Conservation (phyloP, 345 rosid genomes). For the Balakata baccata region DNA sequence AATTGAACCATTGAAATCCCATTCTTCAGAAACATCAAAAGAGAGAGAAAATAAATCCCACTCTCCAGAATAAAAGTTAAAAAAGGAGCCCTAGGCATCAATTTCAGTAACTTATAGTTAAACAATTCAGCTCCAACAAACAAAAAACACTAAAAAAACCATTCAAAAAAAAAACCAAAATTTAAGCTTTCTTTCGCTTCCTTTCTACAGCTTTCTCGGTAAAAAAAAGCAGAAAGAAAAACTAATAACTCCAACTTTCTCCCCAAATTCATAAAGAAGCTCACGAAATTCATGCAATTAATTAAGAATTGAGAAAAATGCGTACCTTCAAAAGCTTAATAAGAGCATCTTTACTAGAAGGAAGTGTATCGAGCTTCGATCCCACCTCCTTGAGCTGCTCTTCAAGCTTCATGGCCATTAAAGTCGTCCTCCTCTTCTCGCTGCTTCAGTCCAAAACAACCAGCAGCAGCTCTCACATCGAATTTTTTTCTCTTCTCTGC, state of each 20-base stretch:
- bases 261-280: slow-evolving; percentile 6
- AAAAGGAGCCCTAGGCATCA: slow-evolving; percentile 23
- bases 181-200: neutral
- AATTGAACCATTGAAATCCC: neutral
- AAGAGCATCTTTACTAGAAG: slow-evolving; percentile 68
- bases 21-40: neutral
- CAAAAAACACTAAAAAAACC: too few species aligned
- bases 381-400: slow-evolving; percentile 74
- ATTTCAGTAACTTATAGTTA: neutral
- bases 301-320: slow-evolving; percentile 18
- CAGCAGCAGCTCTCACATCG: slow-evolving; percentile 12
- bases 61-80: neutral
- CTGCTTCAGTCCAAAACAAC: neutral
- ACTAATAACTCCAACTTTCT: slow-evolving; percentile 7
- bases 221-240: neutral
- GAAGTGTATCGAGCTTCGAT: slow-evolving; percentile 77
- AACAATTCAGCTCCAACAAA: neutral
- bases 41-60: neutral
- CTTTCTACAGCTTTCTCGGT: slow-evolving; percentile 2
- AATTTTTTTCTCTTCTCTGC: neutral
- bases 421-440: slow-evolving; percentile 12
- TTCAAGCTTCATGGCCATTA: slow-evolving; percentile 67
- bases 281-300: slow-evolving; percentile 4
- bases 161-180: neutral
- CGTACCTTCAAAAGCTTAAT: slow-evolving; percentile 78